Evolutionary conservation across 2,329 filamentous ascomycete species (phyloP).

Genomic region (Metarhizium brunneum): DNA sequence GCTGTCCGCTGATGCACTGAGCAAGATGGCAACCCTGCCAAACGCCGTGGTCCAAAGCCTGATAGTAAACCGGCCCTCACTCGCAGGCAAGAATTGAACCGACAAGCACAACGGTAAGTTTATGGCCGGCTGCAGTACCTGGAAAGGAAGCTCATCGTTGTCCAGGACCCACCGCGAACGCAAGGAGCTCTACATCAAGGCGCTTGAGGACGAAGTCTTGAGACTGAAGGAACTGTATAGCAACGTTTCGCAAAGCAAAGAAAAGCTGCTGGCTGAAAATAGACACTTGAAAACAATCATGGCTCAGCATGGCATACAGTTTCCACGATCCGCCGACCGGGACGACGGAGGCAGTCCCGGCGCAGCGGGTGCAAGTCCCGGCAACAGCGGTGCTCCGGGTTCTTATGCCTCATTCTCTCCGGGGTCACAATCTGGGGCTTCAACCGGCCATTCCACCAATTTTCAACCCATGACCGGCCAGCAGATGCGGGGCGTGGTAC

Average conservation of each 20-base stretch:
- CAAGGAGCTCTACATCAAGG: constrained; percentile 93
- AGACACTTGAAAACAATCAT: constrained; percentile 55
- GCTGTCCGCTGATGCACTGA: constrained; percentile 3
- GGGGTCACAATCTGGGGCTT: constrained; percentile 32
- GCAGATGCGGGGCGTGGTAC: constrained; percentile 18
- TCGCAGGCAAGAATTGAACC: constrained; percentile 83
- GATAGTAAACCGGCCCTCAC: constrained; percentile 93
- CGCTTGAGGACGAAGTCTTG: constrained; percentile 83
- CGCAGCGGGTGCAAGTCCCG: constrained; percentile 46
- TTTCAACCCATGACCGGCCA: constrained; percentile 21
- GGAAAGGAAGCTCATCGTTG: neutral
- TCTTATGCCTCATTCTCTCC: constrained; percentile 35
- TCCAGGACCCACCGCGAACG: constrained; percentile 86
- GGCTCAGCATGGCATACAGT: constrained; percentile 40
- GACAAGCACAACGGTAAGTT: constrained; percentile 83
- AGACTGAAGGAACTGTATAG: constrained; percentile 80
- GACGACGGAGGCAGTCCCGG: constrained; percentile 38
- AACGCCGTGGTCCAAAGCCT: constrained; percentile 88
- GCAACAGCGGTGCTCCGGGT: constrained; percentile 45
- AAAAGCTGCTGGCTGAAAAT: constrained; percentile 71
- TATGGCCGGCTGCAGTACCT: neutral
- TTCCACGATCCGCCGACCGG: constrained; percentile 14
- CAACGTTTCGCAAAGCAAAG: constrained; percentile 64
- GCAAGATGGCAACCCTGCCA: constrained; percentile 73
- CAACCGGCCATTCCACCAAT: constrained; percentile 20